Evolutionary conservation across 768 basidiomycete species (phyloP), one percentile per base, ranked within the genome.

Genomic region (Pisolithus orientalis): DNA sequence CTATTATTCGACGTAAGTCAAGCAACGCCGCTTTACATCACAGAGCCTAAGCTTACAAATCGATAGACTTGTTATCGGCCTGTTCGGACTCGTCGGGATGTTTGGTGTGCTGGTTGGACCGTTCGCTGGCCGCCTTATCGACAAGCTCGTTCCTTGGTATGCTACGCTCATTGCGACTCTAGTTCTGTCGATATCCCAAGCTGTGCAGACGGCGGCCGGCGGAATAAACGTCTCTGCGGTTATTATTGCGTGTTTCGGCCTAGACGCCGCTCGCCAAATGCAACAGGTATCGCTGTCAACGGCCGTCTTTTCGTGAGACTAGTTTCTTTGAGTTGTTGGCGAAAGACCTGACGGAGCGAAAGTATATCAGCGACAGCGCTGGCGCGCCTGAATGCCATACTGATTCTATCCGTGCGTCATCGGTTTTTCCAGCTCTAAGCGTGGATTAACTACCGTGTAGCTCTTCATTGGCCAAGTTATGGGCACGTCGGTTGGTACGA

Each of bases 381-480:
- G 44, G 78, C 90, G 5, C 77, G 90, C 29, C 59, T 94, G 10
- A 92, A 93, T 57, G 89, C 90, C 1, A 76, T 90, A 42, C 74
- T 83, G 43, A 78, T 93, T 44, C 72, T 92, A 49, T 81, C 83
- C 2, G 85, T 85, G 61, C 55, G 76, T 65, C 42, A 11, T 13
- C 16, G 8, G 17, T 51, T 31, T 7, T 16, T 47, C 34, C 3
- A 48, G 40, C 38, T 44, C 21, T 9, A 16, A 16, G 17, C 27
- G 2, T 28, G 24, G 7, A 13, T 16, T 7, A 16, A 44, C 27
- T 40, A 14, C 24, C 11, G 3, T 25, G 25, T 49, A 75, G 70
- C 56, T 86, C 29, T 89, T 90, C 66, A 75, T 87, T 24, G 90
- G 90, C 0, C 89, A 92, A 71, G 85, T 91, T 9, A 83, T 87